phyloP scores from a whole-genome alignment of 805 yeast species.

The Candida anglica region DNA sequence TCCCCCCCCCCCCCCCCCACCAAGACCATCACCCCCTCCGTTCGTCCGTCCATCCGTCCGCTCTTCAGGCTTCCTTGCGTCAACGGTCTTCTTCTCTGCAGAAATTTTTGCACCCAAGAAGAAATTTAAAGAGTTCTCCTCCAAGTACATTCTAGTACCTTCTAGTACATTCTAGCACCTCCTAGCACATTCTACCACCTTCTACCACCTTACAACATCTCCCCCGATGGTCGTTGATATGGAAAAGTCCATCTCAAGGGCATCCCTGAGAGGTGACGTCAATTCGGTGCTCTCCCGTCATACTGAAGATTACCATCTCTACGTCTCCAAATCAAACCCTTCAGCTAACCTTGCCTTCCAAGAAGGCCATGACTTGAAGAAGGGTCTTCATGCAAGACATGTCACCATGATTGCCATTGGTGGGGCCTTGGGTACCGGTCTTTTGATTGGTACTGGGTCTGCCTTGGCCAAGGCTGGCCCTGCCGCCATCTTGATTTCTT shows the following conservation, averaged over 20 bases:
- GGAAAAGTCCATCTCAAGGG: conserved; percentile 7
- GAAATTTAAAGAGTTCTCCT: too few species aligned
- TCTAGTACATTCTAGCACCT: too few species aligned
- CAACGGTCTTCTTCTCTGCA: too few species aligned
- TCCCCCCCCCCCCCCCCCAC: too few species aligned
- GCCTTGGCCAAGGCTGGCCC: conserved; percentile 73
- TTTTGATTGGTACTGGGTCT: conserved; percentile 72
- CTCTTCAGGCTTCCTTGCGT: too few species aligned
- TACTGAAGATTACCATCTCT: conserved; percentile 46
- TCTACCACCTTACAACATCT: too few species aligned
- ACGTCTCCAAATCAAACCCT: conserved; percentile 44
- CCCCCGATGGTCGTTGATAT: too few species aligned
- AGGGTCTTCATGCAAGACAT: conserved; percentile 52
- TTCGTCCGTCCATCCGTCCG: too few species aligned
- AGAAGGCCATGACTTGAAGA: conserved; percentile 44
- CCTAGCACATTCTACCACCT: too few species aligned
- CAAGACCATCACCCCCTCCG: too few species aligned
- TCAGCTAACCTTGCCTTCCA: conserved; percentile 23
- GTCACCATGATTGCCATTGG: conserved; percentile 76
- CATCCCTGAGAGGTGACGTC: conserved; percentile 15
- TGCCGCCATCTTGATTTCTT: conserved; percentile 59
- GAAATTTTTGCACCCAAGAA: too few species aligned
- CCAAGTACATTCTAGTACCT: too few species aligned
- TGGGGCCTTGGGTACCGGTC: conserved; percentile 80
- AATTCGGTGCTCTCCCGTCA: conserved; percentile 34